These are phyloP conservation scores for Ophiocordyceps camponoti-floridani DNA, from an alignment of 2,329 filamentous ascomycete genomes.

Conservation along the genomic window DNA sequence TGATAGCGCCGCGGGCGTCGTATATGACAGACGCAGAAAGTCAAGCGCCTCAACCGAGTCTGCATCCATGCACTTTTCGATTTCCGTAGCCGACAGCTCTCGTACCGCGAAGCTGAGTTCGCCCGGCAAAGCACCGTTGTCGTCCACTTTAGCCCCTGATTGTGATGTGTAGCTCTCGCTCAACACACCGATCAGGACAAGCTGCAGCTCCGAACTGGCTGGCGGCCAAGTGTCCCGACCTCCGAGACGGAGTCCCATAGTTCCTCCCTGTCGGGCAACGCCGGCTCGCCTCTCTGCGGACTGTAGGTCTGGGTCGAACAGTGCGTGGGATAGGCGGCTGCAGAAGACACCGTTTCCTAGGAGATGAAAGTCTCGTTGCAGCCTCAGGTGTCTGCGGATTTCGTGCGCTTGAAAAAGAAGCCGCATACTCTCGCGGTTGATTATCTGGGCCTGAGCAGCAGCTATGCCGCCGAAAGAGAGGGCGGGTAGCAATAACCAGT, in stretches of 20 bases:
- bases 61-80: constrained; percentile 67
- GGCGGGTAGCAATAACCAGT: constrained; percentile 42
- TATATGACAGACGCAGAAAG: constrained; percentile 77
- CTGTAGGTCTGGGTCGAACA: constrained; percentile 72
- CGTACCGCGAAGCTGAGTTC: constrained; percentile 72
- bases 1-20: constrained; percentile 51
- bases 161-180: constrained; percentile 46
- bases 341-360: constrained; percentile 74
- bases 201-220: constrained; percentile 77
- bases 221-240: constrained; percentile 77
- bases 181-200: constrained; percentile 74
- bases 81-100: constrained; percentile 59
- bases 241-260: constrained; percentile 73
- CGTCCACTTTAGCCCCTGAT: constrained; percentile 5
- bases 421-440: constrained; percentile 58
- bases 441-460: constrained; percentile 52
- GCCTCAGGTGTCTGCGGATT: constrained; percentile 50
- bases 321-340: constrained; percentile 57
- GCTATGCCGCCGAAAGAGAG: constrained; percentile 64
- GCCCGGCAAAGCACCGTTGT: constrained; percentile 35
- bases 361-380: constrained; percentile 69
- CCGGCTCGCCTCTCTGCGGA: constrained; percentile 59
- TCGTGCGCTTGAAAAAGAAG: constrained; percentile 61
- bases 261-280: constrained; percentile 46
- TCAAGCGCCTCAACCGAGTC: constrained; percentile 78